Evolutionary conservation across 2,329 filamentous ascomycete species (phyloP), one percentile per base, ranked within the genome.

Genomic region (Monosporascus sp.): DNA sequence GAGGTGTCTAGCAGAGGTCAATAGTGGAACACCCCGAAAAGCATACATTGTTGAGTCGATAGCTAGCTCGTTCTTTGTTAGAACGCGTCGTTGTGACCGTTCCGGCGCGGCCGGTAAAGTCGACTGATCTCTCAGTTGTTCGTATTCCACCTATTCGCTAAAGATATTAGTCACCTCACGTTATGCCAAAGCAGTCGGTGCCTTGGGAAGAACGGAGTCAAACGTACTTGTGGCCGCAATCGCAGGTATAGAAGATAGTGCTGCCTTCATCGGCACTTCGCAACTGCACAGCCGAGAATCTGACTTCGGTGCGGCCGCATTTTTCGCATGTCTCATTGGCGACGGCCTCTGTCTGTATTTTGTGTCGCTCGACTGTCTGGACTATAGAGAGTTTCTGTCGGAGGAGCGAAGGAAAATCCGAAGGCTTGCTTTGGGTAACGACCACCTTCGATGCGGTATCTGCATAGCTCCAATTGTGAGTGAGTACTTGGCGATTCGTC

Each of bases 201-300:
- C 19, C 52, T 26, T 7, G 47, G 36, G 22, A 40, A 50, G 17
- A 45, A 37, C 45, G 43, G 38, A 31, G 46, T 19, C 20, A 5
- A 37, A 71, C 85, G 63, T 82, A 92, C 87, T 88, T 92, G 73
- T 90, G 78, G 55, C 90, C 90, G 69, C 92, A 97, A 54, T 91
- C 85, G 73, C 92, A 97, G 56, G 81, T 87, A 73, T 91, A 96
- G 66, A 97, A 95, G 52, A 96, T 84, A 1, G 93, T 97, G 60
- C 87, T 90, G 56, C 94, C 94, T 83, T 97, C 93, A 70, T 99
- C 94, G 52, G 93, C 94, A 77, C 91, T 86, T 63, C 93, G 87
- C 64, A 96, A 76, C 70, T 99, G 94, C 56, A 91, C 84, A 3
- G 88, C 88, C 49, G 90, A 88, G 70, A 87, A 97, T 63, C 85